These are phyloP conservation scores for Scutellaria minor DNA, from an alignment of 257 asterid genomes.

Conservation along the genomic window DNA sequence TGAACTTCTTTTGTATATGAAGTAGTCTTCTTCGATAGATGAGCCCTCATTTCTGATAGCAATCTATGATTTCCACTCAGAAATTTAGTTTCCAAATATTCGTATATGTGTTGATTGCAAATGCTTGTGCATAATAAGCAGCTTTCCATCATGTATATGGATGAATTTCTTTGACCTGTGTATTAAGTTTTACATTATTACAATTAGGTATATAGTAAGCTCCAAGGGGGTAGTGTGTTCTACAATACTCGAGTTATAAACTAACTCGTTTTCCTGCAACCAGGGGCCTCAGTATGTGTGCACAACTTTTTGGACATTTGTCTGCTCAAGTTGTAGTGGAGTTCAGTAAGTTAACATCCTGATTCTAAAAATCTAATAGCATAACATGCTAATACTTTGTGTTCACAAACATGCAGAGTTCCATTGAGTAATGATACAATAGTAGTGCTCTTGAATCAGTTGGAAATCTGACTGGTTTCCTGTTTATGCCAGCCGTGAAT, in stretches of 20 bases:
- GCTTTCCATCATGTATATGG: background rate
- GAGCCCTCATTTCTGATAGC: background rate
- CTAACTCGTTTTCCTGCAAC: conserved; percentile 11
- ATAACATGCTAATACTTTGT: background rate
- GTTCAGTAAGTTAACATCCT: conserved; percentile 77
- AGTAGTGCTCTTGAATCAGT: background rate
- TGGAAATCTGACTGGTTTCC: conserved; percentile 15
- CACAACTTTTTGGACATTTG: conserved; percentile 89
- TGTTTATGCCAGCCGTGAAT: conserved; percentile 69
- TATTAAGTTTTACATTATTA: background rate
- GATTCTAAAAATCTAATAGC: background rate
- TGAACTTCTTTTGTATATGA: no score
- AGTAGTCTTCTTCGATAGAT: background rate
- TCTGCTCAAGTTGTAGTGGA: conserved; percentile 92
- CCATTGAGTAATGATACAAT: background rate
- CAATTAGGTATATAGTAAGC: no score
- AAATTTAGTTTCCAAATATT: background rate
- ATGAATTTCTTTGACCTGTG: no score
- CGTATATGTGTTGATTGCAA: background rate
- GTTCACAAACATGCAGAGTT: conserved; percentile 1
- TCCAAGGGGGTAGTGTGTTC: background rate
- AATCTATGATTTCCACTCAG: background rate
- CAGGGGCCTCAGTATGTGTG: conserved; percentile 98
- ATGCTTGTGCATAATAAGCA: background rate
- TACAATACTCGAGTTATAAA: background rate